Base-by-base conservation (phyloP, 1,284 basidiomycete genomes). In the Moniliophthora roreri region DNA sequence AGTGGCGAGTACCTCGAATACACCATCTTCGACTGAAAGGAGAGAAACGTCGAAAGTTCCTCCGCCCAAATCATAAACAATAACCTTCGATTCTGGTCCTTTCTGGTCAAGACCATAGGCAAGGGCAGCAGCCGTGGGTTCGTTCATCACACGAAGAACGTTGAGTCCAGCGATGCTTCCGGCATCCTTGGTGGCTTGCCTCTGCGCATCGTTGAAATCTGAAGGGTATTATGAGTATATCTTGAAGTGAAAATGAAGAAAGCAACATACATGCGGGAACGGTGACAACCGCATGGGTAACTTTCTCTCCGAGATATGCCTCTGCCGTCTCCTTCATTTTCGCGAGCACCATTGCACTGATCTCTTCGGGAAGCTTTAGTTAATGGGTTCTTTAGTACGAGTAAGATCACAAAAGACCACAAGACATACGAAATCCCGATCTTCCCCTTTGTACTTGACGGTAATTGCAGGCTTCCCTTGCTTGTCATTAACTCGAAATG, bases 291-390 rank as follows among this genome's bases (percentile, higher is more conserved):
- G 96, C 96, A 68, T 95, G 91, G 68, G 74, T 85, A 69, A 96
- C 80, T 59, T 79, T 84, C 52, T 73, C 76, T 59, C 95, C 96
- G 63, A 99, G 87, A 78, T 98, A 98, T 23, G 95, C 91, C 80
- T 98, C 96, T 45, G 95, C 95, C 54, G 87, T 93, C 80, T 98
- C 96, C 81, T 93, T 95, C 96, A 98, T 98, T 83, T 98, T 98
- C 62, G 85, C 76, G 56, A 98, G 84, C 61, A 99, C 84, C 95
- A 99, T 99, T 56, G 96, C 95, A 3, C 95, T 98, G 66, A 99
- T 87, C 76, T 98, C 95, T 71, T 98, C 94, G 38, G 95, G 94
- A 21, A 93, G 91, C 88, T 91, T 62, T 3, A 62, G 23, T 53
- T 59, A 15, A 41, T 13, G 44, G n/a, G 45, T 53, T 55, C 50